Conservation (phyloP, 2,329 filamentous ascomycete genomes). For the Coniochaeta hoffmannii region DNA sequence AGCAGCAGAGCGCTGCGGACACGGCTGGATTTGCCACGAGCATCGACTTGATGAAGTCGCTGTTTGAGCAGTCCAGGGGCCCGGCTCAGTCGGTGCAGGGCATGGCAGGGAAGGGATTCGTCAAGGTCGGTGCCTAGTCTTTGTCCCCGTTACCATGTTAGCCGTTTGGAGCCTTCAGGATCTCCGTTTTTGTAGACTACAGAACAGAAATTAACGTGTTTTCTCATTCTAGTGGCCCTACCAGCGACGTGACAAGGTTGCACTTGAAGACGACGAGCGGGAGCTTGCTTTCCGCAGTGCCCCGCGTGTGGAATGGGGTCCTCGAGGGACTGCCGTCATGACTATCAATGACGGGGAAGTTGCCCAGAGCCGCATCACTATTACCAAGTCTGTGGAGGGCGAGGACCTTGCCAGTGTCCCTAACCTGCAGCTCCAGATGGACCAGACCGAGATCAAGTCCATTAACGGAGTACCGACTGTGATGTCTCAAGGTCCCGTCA, state of each 20-base stretch:
- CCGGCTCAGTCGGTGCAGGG: constrained; percentile 46
- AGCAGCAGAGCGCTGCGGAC: constrained; percentile 31
- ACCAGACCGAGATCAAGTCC: constrained; percentile 13
- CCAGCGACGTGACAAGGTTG: constrained; percentile 67
- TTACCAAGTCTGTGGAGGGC: not conserved
- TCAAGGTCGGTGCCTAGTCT: constrained; percentile 67
- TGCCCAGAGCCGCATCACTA: constrained; percentile 8
- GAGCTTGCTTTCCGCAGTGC: constrained; percentile 29
- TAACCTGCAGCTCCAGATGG: not conserved
- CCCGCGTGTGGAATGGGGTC: constrained; percentile 67
- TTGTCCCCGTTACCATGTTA: constrained; percentile 17
- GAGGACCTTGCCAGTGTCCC: not conserved
- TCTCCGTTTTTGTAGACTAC: constrained; percentile 8
- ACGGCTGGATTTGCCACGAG: constrained; percentile 71
- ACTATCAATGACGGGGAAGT: constrained; percentile 19
- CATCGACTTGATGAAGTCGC: constrained; percentile 93
- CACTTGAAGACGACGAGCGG: constrained; percentile 53
- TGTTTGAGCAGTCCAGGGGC: constrained; percentile 69
- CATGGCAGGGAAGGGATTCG: constrained; percentile 59
- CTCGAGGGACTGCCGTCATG: constrained; percentile 60
- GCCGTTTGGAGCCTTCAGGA: constrained; percentile 10
- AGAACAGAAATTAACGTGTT: constrained; percentile 28
- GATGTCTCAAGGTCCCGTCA: constrained; percentile 30
- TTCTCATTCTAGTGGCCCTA: constrained; percentile 69
- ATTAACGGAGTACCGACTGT: constrained; percentile 13